Evolutionary conservation across 2,329 filamentous ascomycete genomes (phyloP), one percentile per base, ranked within the genome.

Genomic region (Aspergillus oerlinghausenensis): DNA sequence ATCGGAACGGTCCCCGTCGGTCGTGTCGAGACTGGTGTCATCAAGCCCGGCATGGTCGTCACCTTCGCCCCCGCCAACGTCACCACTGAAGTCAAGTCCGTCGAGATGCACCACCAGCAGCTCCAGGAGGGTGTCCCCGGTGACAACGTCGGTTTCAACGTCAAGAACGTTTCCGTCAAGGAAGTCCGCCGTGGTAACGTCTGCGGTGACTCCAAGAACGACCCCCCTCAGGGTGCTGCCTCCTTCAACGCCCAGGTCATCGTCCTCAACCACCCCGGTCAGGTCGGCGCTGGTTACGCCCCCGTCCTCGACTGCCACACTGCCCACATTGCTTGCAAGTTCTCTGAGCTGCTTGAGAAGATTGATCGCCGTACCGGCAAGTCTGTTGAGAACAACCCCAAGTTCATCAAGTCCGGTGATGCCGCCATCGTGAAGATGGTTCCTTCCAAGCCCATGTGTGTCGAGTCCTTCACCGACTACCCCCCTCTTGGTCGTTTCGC

Each of bases 111-210:
- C 88, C 93, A 97, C 92, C 91, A 97, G 86, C 92, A 97, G 89
- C 92, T 99, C 72, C 63, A 79, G 67, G 88, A 96, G 87, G 94
- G 94, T 90, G 77, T 90, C 69, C 94, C 94, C 77, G 94, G 94
- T 88, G 94, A 99, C 90, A 99, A 99, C 86, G 94, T 99, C 80
- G 94, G 94, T 75, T 99, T 99, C 92, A 99, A 99, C 90, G 93
- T 99, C 84, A 99, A 99, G 92, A 99, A 99, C 94, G 94, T 99
- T 76, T 97, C 94, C 81, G 94, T 99, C 84, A 99, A 99, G 92
- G 94, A 99, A 81, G 96, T 99, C 78, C 94, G 94, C 83, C 94
- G 94, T 96, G 94, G 94, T 78, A 97, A 99, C 88, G 94, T 99
- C 73, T 90, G 90, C 75, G 91, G 92, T 91, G 94, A 99, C 91